Conservation (phyloP, 305 asterid species). For the Fraxinus angustifolia region DNA sequence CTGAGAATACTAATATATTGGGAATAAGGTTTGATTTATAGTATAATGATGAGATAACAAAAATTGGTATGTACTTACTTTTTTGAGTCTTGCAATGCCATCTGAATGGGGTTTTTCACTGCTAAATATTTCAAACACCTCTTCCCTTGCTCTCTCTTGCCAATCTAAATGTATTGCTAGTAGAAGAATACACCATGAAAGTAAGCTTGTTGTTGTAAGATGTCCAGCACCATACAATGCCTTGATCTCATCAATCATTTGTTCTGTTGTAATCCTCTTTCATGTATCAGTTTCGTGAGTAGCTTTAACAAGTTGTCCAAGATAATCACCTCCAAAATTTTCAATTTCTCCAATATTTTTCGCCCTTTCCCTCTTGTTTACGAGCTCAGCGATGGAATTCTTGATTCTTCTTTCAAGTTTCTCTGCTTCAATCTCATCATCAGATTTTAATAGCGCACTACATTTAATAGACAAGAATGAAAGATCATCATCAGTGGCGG, state of each 20-base stretch:
- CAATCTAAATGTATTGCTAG: slow-evolving; percentile 52
- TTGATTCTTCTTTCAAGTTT: slow-evolving; percentile 37
- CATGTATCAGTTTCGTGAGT: slow-evolving; percentile 31
- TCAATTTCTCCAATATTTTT: slow-evolving; percentile 4
- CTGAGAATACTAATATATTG: too few relatives aligned
- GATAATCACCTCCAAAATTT: slow-evolving; percentile 37
- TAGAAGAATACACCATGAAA: slow-evolving; percentile 54
- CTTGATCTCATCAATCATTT: slow-evolving; percentile 65
- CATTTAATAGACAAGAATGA: not conserved
- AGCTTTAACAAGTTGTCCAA: slow-evolving; percentile 45
- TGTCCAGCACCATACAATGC: slow-evolving; percentile 65
- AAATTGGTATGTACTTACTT: slow-evolving; percentile 27
- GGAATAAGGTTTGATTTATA: too few relatives aligned
- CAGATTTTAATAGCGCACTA: slow-evolving; percentile 36
- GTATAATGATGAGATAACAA: too few relatives aligned
- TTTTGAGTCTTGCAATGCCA: slow-evolving; percentile 55
- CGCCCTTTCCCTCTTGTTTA: slow-evolving; percentile 30
- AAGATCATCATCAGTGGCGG: too few relatives aligned
- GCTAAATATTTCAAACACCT: slow-evolving; percentile 42
- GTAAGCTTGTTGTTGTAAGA: slow-evolving; percentile 54
- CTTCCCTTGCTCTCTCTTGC: slow-evolving; percentile 66
- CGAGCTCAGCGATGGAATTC: slow-evolving; percentile 39
- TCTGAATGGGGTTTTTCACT: slow-evolving; percentile 44
- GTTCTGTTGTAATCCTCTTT: slow-evolving; percentile 45
- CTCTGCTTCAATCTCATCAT: slow-evolving; percentile 56